Percentiles rank a stretch among this genome's conserved stretches.
Evolutionary conservation across 352 stramenopile genomes (phyloP).

Genomic region (Pythium insidiosum): DNA sequence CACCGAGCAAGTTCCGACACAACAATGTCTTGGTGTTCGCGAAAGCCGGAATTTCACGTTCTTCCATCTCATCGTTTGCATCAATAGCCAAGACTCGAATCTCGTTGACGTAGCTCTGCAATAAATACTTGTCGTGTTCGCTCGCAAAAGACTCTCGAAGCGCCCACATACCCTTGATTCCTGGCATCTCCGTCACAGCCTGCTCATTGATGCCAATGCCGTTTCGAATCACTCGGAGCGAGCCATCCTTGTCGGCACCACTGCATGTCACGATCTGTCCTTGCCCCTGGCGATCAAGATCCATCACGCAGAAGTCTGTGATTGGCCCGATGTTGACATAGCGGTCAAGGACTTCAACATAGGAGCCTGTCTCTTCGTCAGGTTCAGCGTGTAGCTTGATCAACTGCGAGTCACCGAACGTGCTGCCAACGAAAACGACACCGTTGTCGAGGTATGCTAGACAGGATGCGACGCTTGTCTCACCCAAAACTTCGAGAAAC

Average conservation of each 20-base stretch:
- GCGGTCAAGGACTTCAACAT: slow-evolving; percentile 93
- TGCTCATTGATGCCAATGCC: slow-evolving; percentile 98
- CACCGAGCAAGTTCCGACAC: slow-evolving; percentile 88
- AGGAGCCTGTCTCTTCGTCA: slow-evolving; percentile 76
- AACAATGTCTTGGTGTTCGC: slow-evolving; percentile 87
- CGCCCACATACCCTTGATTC: slow-evolving; percentile 98
- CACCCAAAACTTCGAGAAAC: slow-evolving; percentile 92
- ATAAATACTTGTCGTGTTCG: slow-evolving; percentile 91
- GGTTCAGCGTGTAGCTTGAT: slow-evolving; percentile 87
- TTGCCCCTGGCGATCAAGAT: slow-evolving; percentile 91
- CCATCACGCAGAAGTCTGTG: slow-evolving; percentile 97
- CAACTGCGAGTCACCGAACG: slow-evolving; percentile 93
- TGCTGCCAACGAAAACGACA: slow-evolving; percentile 93
- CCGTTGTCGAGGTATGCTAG: slow-evolving; percentile 94
- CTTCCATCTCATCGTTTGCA: slow-evolving; percentile 87
- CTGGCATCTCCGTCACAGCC: slow-evolving; percentile 91
- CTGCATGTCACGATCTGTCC: slow-evolving; percentile 96
- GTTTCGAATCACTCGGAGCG: slow-evolving; percentile 96
- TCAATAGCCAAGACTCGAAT: slow-evolving; percentile 94
- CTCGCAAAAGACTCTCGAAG: slow-evolving; percentile 82
- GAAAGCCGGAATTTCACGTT: slow-evolving; percentile 87
- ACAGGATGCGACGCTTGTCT: slow-evolving; percentile 86
- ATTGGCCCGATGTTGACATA: slow-evolving; percentile 98
- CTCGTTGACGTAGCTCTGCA: slow-evolving; percentile 95
- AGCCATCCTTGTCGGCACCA: slow-evolving; percentile 93